Evolutionary conservation across 2,329 filamentous ascomycete genomes (phyloP).

Genomic region (Fusarium duplospermum): DNA sequence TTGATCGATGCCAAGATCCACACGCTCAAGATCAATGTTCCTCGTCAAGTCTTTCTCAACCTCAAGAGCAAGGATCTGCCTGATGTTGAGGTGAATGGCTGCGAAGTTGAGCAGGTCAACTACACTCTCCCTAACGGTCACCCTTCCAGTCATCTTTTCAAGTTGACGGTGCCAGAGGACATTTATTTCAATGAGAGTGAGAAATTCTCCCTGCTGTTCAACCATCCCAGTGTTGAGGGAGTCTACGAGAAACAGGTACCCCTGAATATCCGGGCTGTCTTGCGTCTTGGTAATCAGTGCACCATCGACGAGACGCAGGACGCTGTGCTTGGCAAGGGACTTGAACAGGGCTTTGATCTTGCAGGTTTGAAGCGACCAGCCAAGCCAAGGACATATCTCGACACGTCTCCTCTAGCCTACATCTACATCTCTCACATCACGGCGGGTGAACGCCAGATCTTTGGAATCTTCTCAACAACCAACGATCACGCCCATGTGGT

Average conservation of each 20-base stretch:
- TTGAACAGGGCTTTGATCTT: slow-evolving; percentile 95
- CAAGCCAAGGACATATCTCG: slow-evolving; percentile 78
- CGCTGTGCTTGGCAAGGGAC: slow-evolving; percentile 89
- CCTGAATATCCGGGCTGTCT: slow-evolving; percentile 84
- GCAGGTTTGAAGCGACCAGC: slow-evolving; percentile 75
- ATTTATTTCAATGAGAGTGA: slow-evolving; percentile 86
- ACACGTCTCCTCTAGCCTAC: slow-evolving; percentile 80
- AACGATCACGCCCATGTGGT: slow-evolving; percentile 85
- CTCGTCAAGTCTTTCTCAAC: slow-evolving; percentile 90
- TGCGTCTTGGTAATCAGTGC: slow-evolving; percentile 90
- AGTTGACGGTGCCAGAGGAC: slow-evolving; percentile 89
- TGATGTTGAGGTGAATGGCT: slow-evolving; percentile 86
- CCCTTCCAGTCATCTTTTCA: slow-evolving; percentile 93
- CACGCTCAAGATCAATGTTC: slow-evolving; percentile 86
- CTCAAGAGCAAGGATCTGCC: slow-evolving; percentile 88
- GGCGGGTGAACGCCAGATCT: slow-evolving; percentile 90
- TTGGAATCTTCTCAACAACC: slow-evolving; percentile 89
- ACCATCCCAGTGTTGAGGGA: slow-evolving; percentile 93
- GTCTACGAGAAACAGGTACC: slow-evolving; percentile 97
- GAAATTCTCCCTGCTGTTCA: slow-evolving; percentile 85
- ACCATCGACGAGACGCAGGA: slow-evolving; percentile 92
- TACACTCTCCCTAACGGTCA: slow-evolving; percentile 96
- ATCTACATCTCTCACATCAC: slow-evolving; percentile 94
- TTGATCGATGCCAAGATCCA: slow-evolving; percentile 95
- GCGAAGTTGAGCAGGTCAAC: slow-evolving; percentile 91